A percentile compares a stretch with the other conserved stretches of the same genome.
These are phyloP conservation scores for Yamadazyma insecticola DNA, from an alignment of 805 yeast genomes.

Conservation along the genomic window DNA sequence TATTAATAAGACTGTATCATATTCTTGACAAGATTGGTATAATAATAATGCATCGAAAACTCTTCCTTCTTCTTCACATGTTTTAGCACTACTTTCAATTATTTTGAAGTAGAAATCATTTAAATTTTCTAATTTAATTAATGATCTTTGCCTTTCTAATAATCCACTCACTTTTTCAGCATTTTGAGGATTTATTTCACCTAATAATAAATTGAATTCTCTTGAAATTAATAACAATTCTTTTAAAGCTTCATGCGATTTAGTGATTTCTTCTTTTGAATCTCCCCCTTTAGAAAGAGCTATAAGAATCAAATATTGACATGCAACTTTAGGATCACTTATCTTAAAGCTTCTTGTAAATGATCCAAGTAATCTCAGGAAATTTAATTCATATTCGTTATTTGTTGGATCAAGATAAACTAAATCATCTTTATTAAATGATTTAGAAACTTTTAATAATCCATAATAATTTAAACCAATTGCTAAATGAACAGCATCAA, in stretches of 20 bases:
- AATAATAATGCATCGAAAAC: slow-evolving; percentile 77
- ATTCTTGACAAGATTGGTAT: slow-evolving; percentile 85
- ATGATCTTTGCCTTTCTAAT: slow-evolving; percentile 68
- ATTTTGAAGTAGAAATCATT: slow-evolving; percentile 62
- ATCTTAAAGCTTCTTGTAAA: slow-evolving; percentile 80
- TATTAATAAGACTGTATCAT: slow-evolving; percentile 70
- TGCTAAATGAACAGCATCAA: slow-evolving; percentile 87
- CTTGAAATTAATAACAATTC: slow-evolving; percentile 84
- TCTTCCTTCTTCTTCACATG: slow-evolving; percentile 90
- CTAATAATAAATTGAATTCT: slow-evolving; percentile 75
- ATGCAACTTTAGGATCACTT: slow-evolving; percentile 85
- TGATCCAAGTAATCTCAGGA: slow-evolving; percentile 67
- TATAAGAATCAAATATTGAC: slow-evolving; percentile 78
- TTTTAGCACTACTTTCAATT: slow-evolving; percentile 78
- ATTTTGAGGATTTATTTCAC: slow-evolving; percentile 65
- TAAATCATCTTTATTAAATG: slow-evolving; percentile 29
- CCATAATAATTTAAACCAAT: slow-evolving; percentile 76
- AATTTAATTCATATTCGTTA: slow-evolving; percentile 36
- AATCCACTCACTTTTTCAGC: slow-evolving; percentile 81
- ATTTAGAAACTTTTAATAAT: slow-evolving; percentile 48
- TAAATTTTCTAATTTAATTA: slow-evolving; percentile 56
- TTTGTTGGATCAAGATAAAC: slow-evolving; percentile 26
- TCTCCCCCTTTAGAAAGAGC: slow-evolving; percentile 43
- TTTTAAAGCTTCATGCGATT: slow-evolving; percentile 74
- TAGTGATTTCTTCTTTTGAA: slow-evolving; percentile 41